Conservation (phyloP, 306 rosid genomes). For the Casuarina equisetifolia region DNA sequence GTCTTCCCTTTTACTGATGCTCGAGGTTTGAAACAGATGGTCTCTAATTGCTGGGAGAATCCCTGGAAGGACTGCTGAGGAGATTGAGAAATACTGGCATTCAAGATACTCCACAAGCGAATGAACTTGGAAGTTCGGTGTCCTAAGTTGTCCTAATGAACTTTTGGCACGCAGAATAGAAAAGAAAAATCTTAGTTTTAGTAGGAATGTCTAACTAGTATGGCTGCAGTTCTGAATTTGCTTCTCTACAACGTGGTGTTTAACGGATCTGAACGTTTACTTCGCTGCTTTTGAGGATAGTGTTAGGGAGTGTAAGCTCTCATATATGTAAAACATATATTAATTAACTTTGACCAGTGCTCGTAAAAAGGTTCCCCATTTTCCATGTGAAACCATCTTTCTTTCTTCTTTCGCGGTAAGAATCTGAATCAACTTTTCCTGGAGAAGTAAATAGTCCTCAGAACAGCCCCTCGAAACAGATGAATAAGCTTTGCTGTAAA, state of each 20-base stretch:
- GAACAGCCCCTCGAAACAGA: not conserved
- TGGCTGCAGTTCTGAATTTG: too few species aligned
- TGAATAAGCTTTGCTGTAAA: too few species aligned
- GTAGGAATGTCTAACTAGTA: too few species aligned
- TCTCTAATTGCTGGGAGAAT: constrained; percentile 15
- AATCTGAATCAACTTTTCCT: not conserved
- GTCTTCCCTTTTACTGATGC: not conserved
- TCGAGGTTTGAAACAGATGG: constrained; percentile 5
- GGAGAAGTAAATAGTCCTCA: not conserved
- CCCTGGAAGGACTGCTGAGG: constrained; percentile 17
- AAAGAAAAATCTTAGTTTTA: too few species aligned
- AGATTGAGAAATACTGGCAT: constrained; percentile 17
- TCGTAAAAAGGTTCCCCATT: not conserved
- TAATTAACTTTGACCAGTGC: not conserved
- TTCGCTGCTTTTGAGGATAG: not conserved
- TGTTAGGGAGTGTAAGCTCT: not conserved
- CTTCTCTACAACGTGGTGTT: not conserved
- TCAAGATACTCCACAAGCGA: constrained; percentile 11
- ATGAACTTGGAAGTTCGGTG: not conserved
- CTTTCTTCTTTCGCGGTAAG: too few species aligned
- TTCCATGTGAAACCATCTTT: not conserved
- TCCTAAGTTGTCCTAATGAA: too few species aligned
- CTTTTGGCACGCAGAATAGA: too few species aligned
- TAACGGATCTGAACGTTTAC: not conserved
- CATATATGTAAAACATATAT: not conserved